A percentile compares a stretch with the other conserved stretches of the same genome.
Evolutionary conservation across 139 green algal genomes (phyloP).

Genomic region (Picochlorum sp.): DNA sequence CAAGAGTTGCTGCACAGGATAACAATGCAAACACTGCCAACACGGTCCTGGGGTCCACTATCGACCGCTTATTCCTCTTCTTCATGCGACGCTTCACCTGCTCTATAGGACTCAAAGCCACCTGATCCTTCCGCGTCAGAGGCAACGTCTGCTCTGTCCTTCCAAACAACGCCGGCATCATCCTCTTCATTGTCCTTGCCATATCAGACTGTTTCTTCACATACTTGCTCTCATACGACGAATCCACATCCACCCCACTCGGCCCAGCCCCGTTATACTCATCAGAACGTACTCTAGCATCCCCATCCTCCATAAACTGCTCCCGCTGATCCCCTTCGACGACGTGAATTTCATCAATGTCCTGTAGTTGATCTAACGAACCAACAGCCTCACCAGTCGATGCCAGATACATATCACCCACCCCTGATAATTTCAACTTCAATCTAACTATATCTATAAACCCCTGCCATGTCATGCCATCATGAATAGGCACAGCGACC

Average conservation of each 20-base stretch:
- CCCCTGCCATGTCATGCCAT: slow-evolving; percentile 56
- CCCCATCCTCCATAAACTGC: background rate
- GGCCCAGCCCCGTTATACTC: background rate
- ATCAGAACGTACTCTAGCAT: background rate
- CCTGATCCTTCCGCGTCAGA: slow-evolving; percentile 39
- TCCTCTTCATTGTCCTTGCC: slow-evolving; percentile 48
- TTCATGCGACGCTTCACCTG: slow-evolving; percentile 17
- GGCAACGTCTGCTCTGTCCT: slow-evolving; percentile 29
- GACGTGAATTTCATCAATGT: slow-evolving; percentile 81
- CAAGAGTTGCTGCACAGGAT: slow-evolving; percentile 33
- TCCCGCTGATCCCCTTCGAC: slow-evolving; percentile 47
- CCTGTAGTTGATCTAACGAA: slow-evolving; percentile 67
- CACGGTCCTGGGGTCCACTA: slow-evolving; percentile 24
- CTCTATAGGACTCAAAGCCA: slow-evolving; percentile 2
- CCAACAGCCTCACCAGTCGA: slow-evolving; percentile 63
- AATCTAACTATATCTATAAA: slow-evolving; percentile 55
- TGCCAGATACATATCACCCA: slow-evolving; percentile 58
- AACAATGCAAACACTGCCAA: slow-evolving; percentile 37
- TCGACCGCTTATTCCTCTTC: slow-evolving; percentile 18
- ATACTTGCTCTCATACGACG: slow-evolving; percentile 55
- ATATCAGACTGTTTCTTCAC: slow-evolving; percentile 29
- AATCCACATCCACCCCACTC: slow-evolving; percentile 10
- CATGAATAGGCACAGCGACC: slow-evolving; percentile 69
- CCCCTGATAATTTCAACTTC: slow-evolving; percentile 61
- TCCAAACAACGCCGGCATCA: slow-evolving; percentile 55